Evolutionary conservation across 306 rosid species (phyloP), one percentile per base, ranked within the genome.

Genomic region (Luffa acutangula): DNA sequence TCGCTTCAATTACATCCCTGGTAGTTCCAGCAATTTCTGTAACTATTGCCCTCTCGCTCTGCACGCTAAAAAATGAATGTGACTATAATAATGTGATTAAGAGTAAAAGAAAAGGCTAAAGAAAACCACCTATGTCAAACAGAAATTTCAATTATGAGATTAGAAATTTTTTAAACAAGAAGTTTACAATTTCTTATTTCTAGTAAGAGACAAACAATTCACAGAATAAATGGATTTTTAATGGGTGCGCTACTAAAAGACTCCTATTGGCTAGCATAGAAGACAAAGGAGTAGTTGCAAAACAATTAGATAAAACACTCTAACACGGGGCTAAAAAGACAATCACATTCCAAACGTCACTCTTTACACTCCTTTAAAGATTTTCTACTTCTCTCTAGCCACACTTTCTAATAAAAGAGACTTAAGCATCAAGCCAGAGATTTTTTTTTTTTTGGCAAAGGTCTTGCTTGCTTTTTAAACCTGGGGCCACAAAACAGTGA

Each of bases 1-100:
- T 87, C 48, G 97, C 98, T 88, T 95, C 98, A 82, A 95, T 86
- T 80, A 95, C 97, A 82, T 92, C 98, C 54, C 98, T 90, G 80
- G 98, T 95, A 65, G 98, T 95, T 81, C 98, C 98, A 85, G 98
- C 97, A 89, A 95, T 82, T 86, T 92, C 93, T 63, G 98, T 95
- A 85, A 95, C 98, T 85, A 95, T 95, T 46, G 98, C 98, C 83
- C 97, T 95, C 84, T 95, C 97, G 87, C 97, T 92, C 98, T 95
- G 98, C 90, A 87, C 87, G 89, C 98, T 92, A 95, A 89, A 83
- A 80, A 80, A 37, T 36, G 82, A 83, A 85, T 39, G 76, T 39
- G 81, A 64, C 75, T 83, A 51, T 60, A 73, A 90, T 82, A 90
- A 81, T 84, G 57, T 15, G 63, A 62, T 5, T n/a, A 73, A 46